Conservation (phyloP, 2,329 filamentous ascomycete genomes). For the Scedosporium dehoogii region DNA sequence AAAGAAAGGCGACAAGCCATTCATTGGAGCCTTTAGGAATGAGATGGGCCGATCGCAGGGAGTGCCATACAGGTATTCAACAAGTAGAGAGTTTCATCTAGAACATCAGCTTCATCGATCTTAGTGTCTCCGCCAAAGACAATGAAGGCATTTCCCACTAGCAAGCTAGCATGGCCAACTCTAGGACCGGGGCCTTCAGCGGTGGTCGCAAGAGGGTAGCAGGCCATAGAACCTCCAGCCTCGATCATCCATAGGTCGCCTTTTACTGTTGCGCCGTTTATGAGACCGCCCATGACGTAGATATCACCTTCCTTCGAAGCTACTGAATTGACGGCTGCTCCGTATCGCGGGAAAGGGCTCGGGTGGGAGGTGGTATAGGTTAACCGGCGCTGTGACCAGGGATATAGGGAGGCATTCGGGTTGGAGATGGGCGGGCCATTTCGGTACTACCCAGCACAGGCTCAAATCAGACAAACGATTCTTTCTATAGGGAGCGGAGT, state of each 20-base stretch:
- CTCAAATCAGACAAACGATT: constrained; percentile 9
- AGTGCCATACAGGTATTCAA: constrained; percentile 82
- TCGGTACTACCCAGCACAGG: constrained; percentile 33
- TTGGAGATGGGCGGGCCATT: constrained; percentile 41
- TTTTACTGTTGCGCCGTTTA: constrained; percentile 91
- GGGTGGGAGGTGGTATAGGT: constrained; percentile 75
- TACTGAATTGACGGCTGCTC: constrained; percentile 84
- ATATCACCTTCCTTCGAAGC: constrained; percentile 96
- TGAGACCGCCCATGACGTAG: constrained; percentile 93
- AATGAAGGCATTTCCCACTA: constrained; percentile 97
- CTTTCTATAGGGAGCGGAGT: background rate
- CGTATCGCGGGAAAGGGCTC: constrained; percentile 92
- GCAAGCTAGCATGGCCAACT: constrained; percentile 85
- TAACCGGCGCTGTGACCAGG: constrained; percentile 85
- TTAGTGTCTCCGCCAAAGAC: constrained; percentile 98
- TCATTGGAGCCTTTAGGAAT: background rate
- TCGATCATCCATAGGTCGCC: constrained; percentile 98
- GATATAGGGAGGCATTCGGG: constrained; percentile 75
- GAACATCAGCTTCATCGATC: constrained; percentile 78
- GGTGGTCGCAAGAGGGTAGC: constrained; percentile 84
- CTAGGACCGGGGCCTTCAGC: constrained; percentile 90
- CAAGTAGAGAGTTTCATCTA: constrained; percentile 93
- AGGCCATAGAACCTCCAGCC: constrained; percentile 75
- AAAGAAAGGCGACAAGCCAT: background rate
- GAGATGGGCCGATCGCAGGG: background rate